Evolutionary conservation across 164 flowering plant genomes (phyloP), one percentile per base, ranked within the genome.

Genomic region (Vitis riparia): DNA sequence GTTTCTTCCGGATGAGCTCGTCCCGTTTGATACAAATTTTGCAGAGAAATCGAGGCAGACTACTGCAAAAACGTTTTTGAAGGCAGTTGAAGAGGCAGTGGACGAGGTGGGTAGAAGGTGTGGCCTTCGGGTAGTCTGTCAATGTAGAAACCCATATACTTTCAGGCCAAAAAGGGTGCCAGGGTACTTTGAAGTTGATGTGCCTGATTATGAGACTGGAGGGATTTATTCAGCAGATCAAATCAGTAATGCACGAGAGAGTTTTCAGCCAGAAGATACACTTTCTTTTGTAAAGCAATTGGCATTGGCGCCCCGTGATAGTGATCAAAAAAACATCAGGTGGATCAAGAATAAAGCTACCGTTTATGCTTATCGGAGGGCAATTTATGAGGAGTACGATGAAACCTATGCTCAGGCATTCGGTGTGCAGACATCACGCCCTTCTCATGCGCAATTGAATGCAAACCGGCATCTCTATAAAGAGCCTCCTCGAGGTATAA

Each of bases 391-490:
- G 75, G 97, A 96, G 83, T 88, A 78, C 72, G 99, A 96, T 76
- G 97, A 88, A 72, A 92, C 99, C 0, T 96, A 92, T 87, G 89
- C 94, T 3, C 89, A 96, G 80, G 99, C 98, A 15, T 93, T 96
- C 81, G 95, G 97, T 13, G 72, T 75, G 62, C 84, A 80, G 56
- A 78, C 87, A 8, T 77, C 75, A 13, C 85, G 80, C 6, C 82
- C 89, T 58, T 60, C 83, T 44, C 77, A 69, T 11, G 74, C 70
- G 17, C 53, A 72, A 37, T 44, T 15, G 49, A 71, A 65, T 60
- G 27, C 13, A 32, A 19, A 67, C 29, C 76, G 78, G 74, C 91
- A 72, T 60, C 77, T 75, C 47, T 61, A 49, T 17, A 83, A 71
- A 81, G 71, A 51, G 60, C 81, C 84, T 11, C 49, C 84, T 73